These are phyloP conservation scores for Coemansia sp. DNA, from an alignment of 192 early-diverging fungal species.

Conservation along the genomic window DNA sequence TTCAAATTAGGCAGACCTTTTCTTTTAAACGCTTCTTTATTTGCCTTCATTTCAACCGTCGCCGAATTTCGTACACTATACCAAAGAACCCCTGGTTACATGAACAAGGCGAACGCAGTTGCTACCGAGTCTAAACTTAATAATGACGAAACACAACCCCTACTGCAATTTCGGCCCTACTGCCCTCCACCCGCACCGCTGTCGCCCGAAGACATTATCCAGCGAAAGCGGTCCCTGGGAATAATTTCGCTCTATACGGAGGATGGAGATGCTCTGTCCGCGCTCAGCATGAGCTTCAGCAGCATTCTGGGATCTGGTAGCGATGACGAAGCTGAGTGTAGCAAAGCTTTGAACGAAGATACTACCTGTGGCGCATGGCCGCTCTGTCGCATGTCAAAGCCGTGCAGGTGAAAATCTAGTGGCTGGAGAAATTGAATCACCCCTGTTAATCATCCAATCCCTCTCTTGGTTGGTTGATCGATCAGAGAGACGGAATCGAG, in stretches of 20 bases:
- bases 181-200: constrained; percentile 41
- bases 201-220: constrained; percentile 41
- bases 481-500: too few species aligned
- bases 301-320: constrained; percentile 3
- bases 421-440: too few species aligned
- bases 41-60: background rate
- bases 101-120: constrained; percentile 3
- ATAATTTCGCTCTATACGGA: constrained; percentile 9
- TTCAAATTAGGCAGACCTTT: background rate
- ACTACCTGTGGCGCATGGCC: background rate
- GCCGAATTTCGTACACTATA: too few species aligned
- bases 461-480: too few species aligned
- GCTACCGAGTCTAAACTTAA: background rate
- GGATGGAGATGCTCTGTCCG: constrained; percentile 1
- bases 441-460: too few species aligned
- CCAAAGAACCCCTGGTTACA: background rate
- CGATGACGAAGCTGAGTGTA: constrained; percentile 5
- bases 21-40: background rate
- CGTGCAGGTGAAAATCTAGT: too few species aligned
- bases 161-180: constrained; percentile 18
- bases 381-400: too few species aligned
- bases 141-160: constrained; percentile 11
- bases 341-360: background rate
- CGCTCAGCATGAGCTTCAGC: constrained; percentile 8
- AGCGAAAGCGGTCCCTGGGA: constrained; percentile 41